phyloP scores from a whole-genome alignment of 768 basidiomycete genomes.

The Mrakia hoshinonis region DNA sequence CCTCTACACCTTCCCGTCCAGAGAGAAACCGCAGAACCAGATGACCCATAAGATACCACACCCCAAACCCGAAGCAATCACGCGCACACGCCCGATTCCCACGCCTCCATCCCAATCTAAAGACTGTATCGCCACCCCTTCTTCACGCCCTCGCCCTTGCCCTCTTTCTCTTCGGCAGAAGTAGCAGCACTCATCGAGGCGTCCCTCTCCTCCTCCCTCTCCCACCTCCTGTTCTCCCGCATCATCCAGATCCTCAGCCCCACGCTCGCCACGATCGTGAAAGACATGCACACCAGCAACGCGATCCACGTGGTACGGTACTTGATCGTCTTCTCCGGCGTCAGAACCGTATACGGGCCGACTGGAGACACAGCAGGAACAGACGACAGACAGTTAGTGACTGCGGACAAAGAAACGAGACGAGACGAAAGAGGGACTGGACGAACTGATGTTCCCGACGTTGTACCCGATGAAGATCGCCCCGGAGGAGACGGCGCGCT shows the following conservation, averaged over 20 bases:
- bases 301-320: constrained; percentile 42
- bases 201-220: constrained; percentile 7
- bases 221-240: constrained; percentile 35
- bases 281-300: constrained; percentile 39
- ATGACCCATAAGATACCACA: too few species aligned
- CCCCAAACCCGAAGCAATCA: too few species aligned
- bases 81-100: too few species aligned
- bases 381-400: not conserved
- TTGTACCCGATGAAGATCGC: constrained; percentile 42
- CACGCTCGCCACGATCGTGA: constrained; percentile 32
- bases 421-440: not conserved
- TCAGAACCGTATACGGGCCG: constrained; percentile 32
- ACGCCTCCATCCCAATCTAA: too few species aligned
- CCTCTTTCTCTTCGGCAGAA: not conserved
- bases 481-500: constrained; percentile 38
- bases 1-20: too few species aligned
- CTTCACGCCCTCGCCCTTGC: not conserved
- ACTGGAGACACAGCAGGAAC: constrained; percentile 11
- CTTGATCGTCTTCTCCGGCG: constrained; percentile 32
- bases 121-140: not conserved
- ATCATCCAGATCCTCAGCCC: constrained; percentile 33
- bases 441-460: constrained; percentile 30
- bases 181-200: too few species aligned
- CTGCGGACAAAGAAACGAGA: not conserved
- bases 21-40: too few species aligned